Percentiles rank a stretch among this genome's conserved stretches.
phyloP scores from a whole-genome alignment of 148 eudicot genomes.

The Nepenthes gracilis region DNA sequence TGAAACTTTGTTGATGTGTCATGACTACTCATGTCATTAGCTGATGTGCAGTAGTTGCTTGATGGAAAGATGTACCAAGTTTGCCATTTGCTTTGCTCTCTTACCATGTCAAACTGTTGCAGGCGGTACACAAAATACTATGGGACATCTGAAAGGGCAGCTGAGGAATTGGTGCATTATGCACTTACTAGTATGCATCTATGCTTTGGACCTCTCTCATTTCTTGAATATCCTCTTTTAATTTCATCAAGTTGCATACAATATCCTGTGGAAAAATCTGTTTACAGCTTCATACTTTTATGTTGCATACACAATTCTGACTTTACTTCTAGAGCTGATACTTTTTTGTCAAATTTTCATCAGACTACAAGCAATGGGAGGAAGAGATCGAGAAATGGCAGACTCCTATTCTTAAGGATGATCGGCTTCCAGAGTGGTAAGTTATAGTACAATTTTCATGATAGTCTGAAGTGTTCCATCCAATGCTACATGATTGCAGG shows the following conservation, averaged over 20 bases:
- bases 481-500: neutral
- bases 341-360: constrained; percentile 7
- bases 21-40: too few relatives aligned
- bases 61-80: neutral
- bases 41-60: neutral
- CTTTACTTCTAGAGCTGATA: neutral
- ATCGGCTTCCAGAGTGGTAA: constrained; percentile 92
- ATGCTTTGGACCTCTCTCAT: neutral
- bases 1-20: too few relatives aligned
- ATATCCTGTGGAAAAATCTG: neutral
- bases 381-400: constrained; percentile 99
- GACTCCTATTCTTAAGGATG: constrained; percentile 75
- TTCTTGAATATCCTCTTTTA: neutral
- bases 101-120: constrained; percentile 10
- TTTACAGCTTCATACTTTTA: neutral
- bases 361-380: constrained; percentile 96
- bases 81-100: neutral
- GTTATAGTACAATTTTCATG: neutral
- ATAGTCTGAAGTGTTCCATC: neutral
- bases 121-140: constrained; percentile 91
- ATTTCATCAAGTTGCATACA: neutral
- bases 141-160: constrained; percentile 87
- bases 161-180: constrained; percentile 75
- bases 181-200: constrained; percentile 72
- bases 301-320: neutral